Percentiles rank a stretch among this genome's conserved stretches.
Conservation (phyloP, 2,329 filamentous ascomycete species). For the Talaromyces sp. region DNA sequence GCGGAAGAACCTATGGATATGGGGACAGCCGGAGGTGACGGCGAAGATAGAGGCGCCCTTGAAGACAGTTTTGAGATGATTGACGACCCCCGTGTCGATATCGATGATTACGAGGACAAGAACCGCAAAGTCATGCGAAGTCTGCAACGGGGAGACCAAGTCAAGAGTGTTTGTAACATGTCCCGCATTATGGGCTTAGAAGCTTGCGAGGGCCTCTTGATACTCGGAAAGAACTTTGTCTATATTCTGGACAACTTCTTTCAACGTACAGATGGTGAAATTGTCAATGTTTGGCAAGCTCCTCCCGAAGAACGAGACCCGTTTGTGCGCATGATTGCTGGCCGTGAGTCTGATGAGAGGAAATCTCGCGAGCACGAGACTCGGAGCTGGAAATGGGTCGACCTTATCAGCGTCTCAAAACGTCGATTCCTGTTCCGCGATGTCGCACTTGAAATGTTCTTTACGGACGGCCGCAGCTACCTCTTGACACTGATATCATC, state of each 20-base stretch:
- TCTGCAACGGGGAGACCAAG: constrained; percentile 81
- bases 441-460: constrained; percentile 95
- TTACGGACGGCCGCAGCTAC: constrained; percentile 93
- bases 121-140: constrained; percentile 97
- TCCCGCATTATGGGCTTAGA: constrained; percentile 92
- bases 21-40: constrained; percentile 25
- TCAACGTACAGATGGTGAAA: constrained; percentile 89
- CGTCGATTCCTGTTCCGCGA: constrained; percentile 91
- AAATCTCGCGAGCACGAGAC: constrained; percentile 69
- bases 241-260: constrained; percentile 98
- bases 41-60: constrained; percentile 40
- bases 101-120: constrained; percentile 91
- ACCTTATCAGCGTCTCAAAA: constrained; percentile 93
- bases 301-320: constrained; percentile 88
- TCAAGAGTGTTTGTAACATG: constrained; percentile 91
- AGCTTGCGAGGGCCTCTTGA: constrained; percentile 86
- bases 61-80: constrained; percentile 97
- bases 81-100: constrained; percentile 81
- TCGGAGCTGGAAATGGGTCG: constrained; percentile 87
- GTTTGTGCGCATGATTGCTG: constrained; percentile 89
- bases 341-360: constrained; percentile 60
- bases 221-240: constrained; percentile 83
- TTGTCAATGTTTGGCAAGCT: constrained; percentile 93
- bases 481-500: constrained; percentile 78
- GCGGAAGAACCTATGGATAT: constrained; percentile 28